These are phyloP conservation scores for Lipomyces chichibuensis DNA, from an alignment of 805 yeast genomes.

Conservation along the genomic window DNA sequence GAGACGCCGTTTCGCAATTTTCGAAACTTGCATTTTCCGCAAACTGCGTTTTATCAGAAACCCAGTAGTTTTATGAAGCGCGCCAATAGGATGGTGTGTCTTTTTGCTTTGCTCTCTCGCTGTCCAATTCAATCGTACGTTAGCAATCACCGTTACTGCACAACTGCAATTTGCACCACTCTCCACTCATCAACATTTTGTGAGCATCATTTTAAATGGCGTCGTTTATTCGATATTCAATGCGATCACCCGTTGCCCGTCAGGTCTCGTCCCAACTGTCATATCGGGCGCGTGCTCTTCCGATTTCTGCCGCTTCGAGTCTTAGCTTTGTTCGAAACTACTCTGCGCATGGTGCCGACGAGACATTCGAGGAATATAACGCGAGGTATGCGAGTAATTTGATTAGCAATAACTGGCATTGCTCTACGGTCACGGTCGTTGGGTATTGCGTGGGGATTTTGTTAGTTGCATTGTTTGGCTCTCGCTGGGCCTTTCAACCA, in stretches of 20 bases:
- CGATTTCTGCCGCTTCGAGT: constrained; percentile 34
- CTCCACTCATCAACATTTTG: neutral
- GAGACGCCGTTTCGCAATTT: no score
- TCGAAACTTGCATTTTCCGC: no score
- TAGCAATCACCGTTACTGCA: neutral
- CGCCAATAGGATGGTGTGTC: neutral
- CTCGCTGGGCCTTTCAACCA: neutral
- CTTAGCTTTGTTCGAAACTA: constrained; percentile 59
- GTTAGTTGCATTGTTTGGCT: neutral
- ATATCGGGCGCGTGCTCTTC: constrained; percentile 27
- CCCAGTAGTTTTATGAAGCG: neutral
- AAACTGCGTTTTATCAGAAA: no score
- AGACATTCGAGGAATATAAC: constrained; percentile 93
- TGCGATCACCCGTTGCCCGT: constrained; percentile 12
- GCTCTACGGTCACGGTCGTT: neutral
- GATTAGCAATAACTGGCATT: neutral
- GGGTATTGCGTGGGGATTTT: neutral
- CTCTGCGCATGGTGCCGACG: constrained; percentile 78
- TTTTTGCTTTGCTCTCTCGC: neutral
- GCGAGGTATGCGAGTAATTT: constrained; percentile 55
- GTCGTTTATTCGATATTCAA: constrained; percentile 23
- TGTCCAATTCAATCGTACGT: neutral
- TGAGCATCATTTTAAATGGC: constrained; percentile 19
- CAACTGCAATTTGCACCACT: neutral
- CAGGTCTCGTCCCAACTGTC: constrained; percentile 10